Conservation (phyloP, 768 basidiomycete species). For the Tephrocybe rancida region DNA sequence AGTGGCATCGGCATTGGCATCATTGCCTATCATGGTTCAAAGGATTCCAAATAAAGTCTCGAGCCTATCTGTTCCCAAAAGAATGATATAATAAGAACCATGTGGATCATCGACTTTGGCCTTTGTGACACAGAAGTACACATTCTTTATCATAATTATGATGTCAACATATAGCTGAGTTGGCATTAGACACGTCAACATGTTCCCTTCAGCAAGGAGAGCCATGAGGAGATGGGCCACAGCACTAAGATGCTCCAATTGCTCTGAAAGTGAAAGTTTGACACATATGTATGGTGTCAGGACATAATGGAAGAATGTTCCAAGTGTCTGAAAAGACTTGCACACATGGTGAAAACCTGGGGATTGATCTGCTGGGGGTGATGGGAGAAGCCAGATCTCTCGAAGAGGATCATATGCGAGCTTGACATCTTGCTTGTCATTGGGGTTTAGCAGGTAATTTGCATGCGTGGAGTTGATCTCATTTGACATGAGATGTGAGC, state of each 20-base stretch:
- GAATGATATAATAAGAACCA: constrained; percentile 33
- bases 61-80: constrained; percentile 38
- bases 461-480: constrained; percentile 13
- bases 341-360: constrained; percentile 22
- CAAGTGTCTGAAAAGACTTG: constrained; percentile 24
- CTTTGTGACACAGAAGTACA: constrained; percentile 38
- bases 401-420: constrained; percentile 26
- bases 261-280: constrained; percentile 29
- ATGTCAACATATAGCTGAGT: constrained; percentile 30
- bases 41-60: constrained; percentile 37
- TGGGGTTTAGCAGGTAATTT: constrained; percentile 20
- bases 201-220: too few relatives aligned
- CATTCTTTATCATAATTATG: constrained; percentile 39
- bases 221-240: too few relatives aligned
- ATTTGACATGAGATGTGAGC: constrained; percentile 21
- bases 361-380: background rate
- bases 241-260: constrained; percentile 27
- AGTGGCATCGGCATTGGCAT: constrained; percentile 25
- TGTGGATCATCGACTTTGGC: constrained; percentile 31
- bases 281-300: constrained; percentile 32
- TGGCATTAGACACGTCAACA: background rate
- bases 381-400: constrained; percentile 27
- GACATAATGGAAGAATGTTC: constrained; percentile 27
- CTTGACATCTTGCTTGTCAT: constrained; percentile 33
- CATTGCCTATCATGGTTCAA: constrained; percentile 35